phyloP scores from a whole-genome alignment of 2,329 filamentous ascomycete species.

The Trichoderma sp. region DNA sequence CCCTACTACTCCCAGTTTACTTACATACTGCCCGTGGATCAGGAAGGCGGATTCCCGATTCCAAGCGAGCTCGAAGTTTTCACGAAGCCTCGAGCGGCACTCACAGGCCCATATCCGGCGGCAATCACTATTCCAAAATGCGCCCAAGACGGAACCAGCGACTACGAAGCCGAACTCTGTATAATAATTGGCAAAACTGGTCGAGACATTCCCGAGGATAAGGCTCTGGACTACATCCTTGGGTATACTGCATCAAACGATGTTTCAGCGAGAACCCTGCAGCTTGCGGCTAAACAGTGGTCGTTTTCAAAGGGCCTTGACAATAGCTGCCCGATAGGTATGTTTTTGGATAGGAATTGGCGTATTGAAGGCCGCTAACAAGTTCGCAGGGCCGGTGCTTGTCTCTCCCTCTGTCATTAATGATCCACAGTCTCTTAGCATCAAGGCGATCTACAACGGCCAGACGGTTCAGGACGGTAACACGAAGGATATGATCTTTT shows the following conservation, averaged over 20 bases:
- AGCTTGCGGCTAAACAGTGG: conserved; percentile 29
- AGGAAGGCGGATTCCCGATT: conserved; percentile 18
- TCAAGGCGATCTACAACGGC: conserved; percentile 35
- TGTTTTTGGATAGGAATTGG: background rate
- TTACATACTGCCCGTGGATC: background rate
- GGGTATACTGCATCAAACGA: conserved; percentile 58
- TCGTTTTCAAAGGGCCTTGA: background rate
- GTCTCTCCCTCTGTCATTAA: conserved; percentile 25
- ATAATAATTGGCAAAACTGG: conserved; percentile 47
- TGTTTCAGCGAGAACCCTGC: conserved; percentile 44
- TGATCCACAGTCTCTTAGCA: conserved; percentile 42
- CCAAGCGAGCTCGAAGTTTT: conserved; percentile 22
- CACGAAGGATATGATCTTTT: conserved; percentile 44
- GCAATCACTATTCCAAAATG: conserved; percentile 35
- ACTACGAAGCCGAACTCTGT: conserved; percentile 52
- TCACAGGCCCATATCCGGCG: conserved; percentile 19
- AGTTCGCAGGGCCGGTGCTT: conserved; percentile 29
- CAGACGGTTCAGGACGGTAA: conserved; percentile 43
- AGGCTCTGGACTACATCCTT: conserved; percentile 50
- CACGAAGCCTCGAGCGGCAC: conserved; percentile 23
- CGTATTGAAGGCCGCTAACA: background rate
- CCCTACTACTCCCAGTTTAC: background rate
- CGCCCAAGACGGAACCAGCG: conserved; percentile 37
- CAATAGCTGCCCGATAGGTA: background rate
- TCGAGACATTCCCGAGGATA: conserved; percentile 46